Percentiles rank a stretch among this genome's conserved stretches.
phyloP scores from a whole-genome alignment of 345 rosid species.

The Arabis hirsuta region DNA sequence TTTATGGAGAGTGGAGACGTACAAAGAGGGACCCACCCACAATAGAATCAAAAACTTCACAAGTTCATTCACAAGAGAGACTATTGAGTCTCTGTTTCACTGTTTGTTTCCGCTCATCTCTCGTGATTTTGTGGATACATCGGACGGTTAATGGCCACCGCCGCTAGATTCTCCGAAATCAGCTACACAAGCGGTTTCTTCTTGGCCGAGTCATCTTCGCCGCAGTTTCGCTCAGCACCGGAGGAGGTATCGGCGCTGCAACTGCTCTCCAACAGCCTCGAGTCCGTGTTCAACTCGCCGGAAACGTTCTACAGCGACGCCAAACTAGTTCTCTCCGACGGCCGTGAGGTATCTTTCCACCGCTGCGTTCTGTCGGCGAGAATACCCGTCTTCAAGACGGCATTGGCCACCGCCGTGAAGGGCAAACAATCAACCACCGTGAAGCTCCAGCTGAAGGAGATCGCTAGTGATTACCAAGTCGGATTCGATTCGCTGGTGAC shows the following conservation, averaged over 20 bases:
- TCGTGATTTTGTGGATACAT: too few species aligned
- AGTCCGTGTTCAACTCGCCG: constrained; percentile 55
- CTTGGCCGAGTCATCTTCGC: constrained; percentile 40
- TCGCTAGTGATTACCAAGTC: constrained; percentile 60
- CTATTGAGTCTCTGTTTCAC: too few species aligned
- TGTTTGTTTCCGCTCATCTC: not conserved
- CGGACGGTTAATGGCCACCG: constrained; percentile 46
- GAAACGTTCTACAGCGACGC: constrained; percentile 71
- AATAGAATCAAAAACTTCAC: not conserved
- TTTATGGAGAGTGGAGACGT: not conserved
- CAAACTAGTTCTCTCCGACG: constrained; percentile 53
- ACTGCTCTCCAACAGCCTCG: constrained; percentile 61
- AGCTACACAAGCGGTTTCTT: constrained; percentile 60
- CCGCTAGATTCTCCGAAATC: constrained; percentile 59
- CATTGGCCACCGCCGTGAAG: constrained; percentile 47
- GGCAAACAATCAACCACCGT: constrained; percentile 33
- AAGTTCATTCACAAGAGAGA: not conserved
- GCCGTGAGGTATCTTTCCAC: constrained; percentile 66
- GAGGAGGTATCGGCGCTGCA: constrained; percentile 49
- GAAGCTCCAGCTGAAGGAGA: constrained; percentile 61
- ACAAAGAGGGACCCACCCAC: constrained; percentile 13
- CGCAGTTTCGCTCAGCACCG: constrained; percentile 1
- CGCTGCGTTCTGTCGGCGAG: constrained; percentile 79
- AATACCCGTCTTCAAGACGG: constrained; percentile 59
- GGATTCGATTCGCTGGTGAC: constrained; percentile 60